Evolutionary conservation across 1,284 basidiomycete species (phyloP).

Genomic region (Trichosporon sp.): DNA sequence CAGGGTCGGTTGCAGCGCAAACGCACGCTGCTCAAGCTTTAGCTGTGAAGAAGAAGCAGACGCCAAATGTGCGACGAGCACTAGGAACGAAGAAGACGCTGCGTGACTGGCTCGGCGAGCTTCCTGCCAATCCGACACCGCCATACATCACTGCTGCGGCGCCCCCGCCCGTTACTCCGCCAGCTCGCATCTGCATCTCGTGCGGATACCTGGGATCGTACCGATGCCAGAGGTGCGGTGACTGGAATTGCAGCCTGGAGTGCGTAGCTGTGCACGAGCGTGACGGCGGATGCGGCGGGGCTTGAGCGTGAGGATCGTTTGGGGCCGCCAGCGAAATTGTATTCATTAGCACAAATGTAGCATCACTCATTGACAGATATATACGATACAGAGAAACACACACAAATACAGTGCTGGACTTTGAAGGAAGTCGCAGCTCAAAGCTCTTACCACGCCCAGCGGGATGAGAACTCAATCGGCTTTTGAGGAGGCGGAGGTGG

Average conservation of each 20-base stretch:
- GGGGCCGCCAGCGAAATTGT: no score
- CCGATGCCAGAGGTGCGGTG: slow-evolving; percentile 34
- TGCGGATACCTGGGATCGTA: slow-evolving; percentile 42
- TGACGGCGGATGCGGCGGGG: slow-evolving; percentile 43
- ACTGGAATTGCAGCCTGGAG: slow-evolving; percentile 35
- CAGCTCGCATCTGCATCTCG: slow-evolving; percentile 34
- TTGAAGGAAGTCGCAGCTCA: not conserved
- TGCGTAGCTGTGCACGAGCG: slow-evolving; percentile 38
- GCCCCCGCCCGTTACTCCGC: slow-evolving; percentile 26
- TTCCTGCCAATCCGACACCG: slow-evolving; percentile 30
- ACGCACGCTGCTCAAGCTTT: slow-evolving; percentile 4
- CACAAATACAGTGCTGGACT: not conserved
- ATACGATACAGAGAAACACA: not conserved
- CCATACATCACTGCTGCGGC: slow-evolving; percentile 36
- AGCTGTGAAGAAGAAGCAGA: slow-evolving; percentile 41
- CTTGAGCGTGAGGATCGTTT: no score
- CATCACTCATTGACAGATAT: not conserved
- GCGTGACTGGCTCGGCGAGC: slow-evolving; percentile 46
- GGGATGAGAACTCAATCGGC: no score
- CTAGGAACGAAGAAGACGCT: slow-evolving; percentile 40
- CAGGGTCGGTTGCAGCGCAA: not conserved
- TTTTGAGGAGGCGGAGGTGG: not conserved
- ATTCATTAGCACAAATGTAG: no score
- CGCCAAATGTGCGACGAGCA: slow-evolving; percentile 41
- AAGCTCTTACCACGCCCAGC: no score